These are phyloP conservation scores for Aureobasidium uvarum DNA, from an alignment of 2,329 filamentous ascomycete genomes.

Conservation along the genomic window DNA sequence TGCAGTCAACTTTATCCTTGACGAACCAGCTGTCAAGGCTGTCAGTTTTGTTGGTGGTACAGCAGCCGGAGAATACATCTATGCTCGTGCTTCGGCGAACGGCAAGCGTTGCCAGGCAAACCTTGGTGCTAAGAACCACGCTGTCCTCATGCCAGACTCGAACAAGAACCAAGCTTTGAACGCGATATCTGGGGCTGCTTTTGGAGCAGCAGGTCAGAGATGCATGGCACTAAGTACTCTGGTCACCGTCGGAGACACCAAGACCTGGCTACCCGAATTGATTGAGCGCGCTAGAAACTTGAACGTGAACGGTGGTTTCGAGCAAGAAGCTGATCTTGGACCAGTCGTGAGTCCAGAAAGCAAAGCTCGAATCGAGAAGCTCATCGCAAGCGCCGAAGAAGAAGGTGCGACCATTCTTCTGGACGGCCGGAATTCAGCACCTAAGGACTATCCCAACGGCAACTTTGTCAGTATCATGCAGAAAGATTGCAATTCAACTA, in stretches of 20 bases:
- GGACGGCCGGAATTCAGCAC: constrained; percentile 72
- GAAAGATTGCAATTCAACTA: too few species aligned
- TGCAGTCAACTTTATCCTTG: constrained; percentile 82
- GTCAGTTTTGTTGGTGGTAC: constrained; percentile 76
- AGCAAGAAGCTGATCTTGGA: constrained; percentile 73
- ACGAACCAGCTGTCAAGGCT: constrained; percentile 81
- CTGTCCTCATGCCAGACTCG: constrained; percentile 77
- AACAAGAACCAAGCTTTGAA: constrained; percentile 90
- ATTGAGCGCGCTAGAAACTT: constrained; percentile 72
- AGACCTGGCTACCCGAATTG: constrained; percentile 75
- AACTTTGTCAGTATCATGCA: constrained; percentile 54
- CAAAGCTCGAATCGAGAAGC: constrained; percentile 63
- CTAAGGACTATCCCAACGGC: constrained; percentile 76
- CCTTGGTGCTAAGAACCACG: constrained; percentile 85
- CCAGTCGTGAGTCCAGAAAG: constrained; percentile 78
- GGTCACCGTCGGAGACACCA: constrained; percentile 83
- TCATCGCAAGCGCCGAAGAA: constrained; percentile 73
- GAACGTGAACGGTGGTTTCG: constrained; percentile 76
- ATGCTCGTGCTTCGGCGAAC: constrained; percentile 71
- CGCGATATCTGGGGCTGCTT: constrained; percentile 78
- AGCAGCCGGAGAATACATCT: constrained; percentile 91
- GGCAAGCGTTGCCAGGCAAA: constrained; percentile 89
- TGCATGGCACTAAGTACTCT: constrained; percentile 85
- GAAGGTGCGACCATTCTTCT: constrained; percentile 79
- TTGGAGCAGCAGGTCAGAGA: constrained; percentile 79